phyloP scores from a whole-genome alignment of 306 rosid species.

The Citrullus amarus region DNA sequence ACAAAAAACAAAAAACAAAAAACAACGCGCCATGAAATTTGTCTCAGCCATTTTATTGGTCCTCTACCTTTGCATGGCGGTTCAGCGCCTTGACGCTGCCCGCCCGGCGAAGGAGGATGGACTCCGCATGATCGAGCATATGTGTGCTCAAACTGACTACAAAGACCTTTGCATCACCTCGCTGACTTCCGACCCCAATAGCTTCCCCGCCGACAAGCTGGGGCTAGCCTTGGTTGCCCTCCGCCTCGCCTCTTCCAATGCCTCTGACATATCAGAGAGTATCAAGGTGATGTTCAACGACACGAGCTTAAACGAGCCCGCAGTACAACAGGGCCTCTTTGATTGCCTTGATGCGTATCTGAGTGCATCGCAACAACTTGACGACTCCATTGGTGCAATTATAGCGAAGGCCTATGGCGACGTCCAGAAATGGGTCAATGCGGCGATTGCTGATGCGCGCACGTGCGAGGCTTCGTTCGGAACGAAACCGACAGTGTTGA shows the following conservation, averaged over 20 bases:
- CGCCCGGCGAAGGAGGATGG: background rate
- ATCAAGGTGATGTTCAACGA: constrained; percentile 12
- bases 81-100: background rate
- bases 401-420: background rate
- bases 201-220: constrained; percentile 18
- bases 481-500: background rate
- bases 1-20: background rate
- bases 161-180: constrained; percentile 14
- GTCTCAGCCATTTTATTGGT: background rate
- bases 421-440: constrained; percentile 18
- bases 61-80: constrained; percentile 8
- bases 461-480: background rate
- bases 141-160: constrained; percentile 9
- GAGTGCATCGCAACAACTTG: constrained; percentile 32
- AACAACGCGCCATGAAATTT: constrained; percentile 17
- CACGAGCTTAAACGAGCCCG: background rate
- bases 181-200: constrained; percentile 15
- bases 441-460: constrained; percentile 13
- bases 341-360: constrained; percentile 28
- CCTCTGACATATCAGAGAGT: constrained; percentile 21
- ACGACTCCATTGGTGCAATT: constrained; percentile 16
- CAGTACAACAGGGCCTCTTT: constrained; percentile 11
- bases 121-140: background rate
- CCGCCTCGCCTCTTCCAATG: constrained; percentile 18
- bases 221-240: constrained; percentile 25